Conservation (phyloP, 306 rosid species). For the Quercus engelmannii region DNA sequence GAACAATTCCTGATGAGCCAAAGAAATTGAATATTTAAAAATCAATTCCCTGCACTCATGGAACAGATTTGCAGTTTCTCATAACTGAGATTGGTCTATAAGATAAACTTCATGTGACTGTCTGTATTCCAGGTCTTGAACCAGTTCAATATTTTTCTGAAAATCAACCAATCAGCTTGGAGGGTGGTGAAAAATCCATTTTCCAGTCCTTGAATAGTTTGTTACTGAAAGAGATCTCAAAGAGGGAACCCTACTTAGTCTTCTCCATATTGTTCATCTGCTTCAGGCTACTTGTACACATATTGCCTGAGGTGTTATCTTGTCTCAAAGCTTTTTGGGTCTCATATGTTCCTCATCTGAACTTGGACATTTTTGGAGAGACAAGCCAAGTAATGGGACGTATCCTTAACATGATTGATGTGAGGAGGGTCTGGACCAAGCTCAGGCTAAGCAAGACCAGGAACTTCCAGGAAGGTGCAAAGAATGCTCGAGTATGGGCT, state of each 20-base stretch:
- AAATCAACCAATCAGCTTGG: constrained; percentile 18
- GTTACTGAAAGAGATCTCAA: constrained; percentile 32
- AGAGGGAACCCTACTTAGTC: constrained; percentile 52
- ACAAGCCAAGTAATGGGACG: constrained; percentile 59
- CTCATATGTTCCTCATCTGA: constrained; percentile 48
- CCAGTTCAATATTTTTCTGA: constrained; percentile 29
- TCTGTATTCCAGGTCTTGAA: constrained; percentile 47
- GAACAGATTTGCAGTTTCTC: neutral
- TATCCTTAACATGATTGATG: constrained; percentile 49
- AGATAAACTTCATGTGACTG: constrained; percentile 1
- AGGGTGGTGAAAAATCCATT: constrained; percentile 25
- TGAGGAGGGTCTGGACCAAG: constrained; percentile 68
- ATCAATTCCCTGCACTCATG: neutral
- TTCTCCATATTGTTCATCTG: constrained; percentile 56
- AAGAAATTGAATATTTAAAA: neutral
- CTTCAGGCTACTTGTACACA: constrained; percentile 38
- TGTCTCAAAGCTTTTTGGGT: constrained; percentile 48
- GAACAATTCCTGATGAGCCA: no score
- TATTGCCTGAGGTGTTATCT: constrained; percentile 35
- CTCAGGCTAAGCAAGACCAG: constrained; percentile 58
- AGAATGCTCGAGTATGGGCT: constrained; percentile 70
- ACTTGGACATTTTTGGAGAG: constrained; percentile 70
- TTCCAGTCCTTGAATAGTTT: constrained; percentile 24
- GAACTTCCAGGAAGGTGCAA: constrained; percentile 63
- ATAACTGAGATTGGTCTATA: neutral